Conservation (phyloP, 164 flowering plant species). For the Nymphaea colorata region DNA sequence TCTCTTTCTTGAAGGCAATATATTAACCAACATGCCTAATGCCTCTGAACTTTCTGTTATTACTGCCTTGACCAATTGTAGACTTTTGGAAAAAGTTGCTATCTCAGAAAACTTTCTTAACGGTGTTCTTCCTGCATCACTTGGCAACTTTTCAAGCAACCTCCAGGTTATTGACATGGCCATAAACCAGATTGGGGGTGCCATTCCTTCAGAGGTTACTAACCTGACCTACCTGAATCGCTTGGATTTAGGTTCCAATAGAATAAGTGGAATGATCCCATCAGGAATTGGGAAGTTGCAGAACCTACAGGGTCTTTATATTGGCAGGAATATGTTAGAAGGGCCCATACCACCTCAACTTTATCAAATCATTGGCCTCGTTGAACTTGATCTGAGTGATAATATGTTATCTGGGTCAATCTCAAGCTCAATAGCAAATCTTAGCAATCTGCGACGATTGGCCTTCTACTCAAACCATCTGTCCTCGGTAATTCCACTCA, state of each 20-base stretch:
- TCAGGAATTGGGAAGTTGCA: background rate
- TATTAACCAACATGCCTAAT: background rate
- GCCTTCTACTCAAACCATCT: background rate
- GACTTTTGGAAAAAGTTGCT: background rate
- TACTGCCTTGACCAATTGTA: background rate
- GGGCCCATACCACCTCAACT: no score
- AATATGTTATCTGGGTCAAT: no score
- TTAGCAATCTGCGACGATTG: no score
- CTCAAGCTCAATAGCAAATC: no score
- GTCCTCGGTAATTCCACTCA: background rate
- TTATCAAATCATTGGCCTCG: no score
- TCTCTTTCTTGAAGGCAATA: background rate
- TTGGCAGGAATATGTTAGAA: no score
- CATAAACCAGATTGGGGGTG: background rate
- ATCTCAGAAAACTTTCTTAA: background rate
- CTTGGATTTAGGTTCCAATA: no score
- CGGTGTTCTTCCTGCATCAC: background rate
- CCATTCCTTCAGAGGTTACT: background rate
- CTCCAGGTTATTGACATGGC: background rate
- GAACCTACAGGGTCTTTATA: no score
- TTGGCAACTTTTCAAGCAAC: background rate
- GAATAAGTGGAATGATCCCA: background rate
- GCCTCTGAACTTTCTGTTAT: background rate
- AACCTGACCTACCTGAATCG: background rate
- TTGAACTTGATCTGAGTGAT: no score